A percentile compares a stretch with the other conserved stretches of the same genome.
These are phyloP conservation scores for Rhododendron williamsianum DNA, from an alignment of 148 eudicot species.

Conservation along the genomic window DNA sequence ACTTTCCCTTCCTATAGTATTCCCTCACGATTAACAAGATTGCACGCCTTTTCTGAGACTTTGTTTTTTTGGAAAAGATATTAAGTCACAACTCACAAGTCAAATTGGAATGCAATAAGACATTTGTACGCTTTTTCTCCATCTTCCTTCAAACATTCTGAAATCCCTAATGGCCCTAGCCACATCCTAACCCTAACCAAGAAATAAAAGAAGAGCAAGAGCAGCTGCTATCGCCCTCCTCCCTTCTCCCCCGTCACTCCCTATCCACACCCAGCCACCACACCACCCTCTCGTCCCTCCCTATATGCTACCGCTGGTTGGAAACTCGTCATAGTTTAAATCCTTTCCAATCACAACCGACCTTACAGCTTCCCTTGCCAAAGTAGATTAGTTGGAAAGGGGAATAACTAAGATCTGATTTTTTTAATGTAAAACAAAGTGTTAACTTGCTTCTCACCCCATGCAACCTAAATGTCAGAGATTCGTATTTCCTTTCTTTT, in stretches of 20 bases:
- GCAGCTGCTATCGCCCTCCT: neutral
- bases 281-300: neutral
- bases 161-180: neutral
- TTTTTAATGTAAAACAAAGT: neutral
- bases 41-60: neutral
- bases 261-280: neutral
- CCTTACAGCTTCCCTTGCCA: neutral
- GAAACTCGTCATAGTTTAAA: neutral
- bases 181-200: neutral
- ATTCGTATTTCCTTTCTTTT: conserved; percentile 11
- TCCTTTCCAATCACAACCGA: neutral
- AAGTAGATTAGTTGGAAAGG: neutral
- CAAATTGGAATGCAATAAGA: neutral
- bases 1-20: neutral
- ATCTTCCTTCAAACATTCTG: neutral
- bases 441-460: neutral
- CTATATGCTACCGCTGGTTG: neutral
- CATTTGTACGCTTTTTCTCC: neutral
- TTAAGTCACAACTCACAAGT: neutral
- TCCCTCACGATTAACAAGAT: neutral
- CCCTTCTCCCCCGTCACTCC: neutral
- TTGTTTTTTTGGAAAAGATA: neutral
- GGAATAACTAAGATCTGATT: neutral
- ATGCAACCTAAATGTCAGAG: neutral
- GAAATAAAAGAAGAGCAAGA: neutral